Evolutionary conservation across 495 filamentous ascomycete species (phyloP).

Genomic region (Aspergillus indologenus): DNA sequence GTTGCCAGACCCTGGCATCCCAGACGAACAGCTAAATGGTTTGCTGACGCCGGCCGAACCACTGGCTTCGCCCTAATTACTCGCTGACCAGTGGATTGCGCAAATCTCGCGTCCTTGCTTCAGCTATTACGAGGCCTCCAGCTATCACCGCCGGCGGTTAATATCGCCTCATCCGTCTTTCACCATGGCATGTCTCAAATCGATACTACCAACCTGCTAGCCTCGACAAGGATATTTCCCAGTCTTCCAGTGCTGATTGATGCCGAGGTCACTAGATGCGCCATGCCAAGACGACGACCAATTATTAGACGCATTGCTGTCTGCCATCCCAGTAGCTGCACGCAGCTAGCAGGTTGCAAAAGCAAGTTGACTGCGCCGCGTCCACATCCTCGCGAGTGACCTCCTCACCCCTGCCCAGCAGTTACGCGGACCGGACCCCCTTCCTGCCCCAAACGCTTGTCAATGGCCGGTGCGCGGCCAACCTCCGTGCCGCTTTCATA

Average conservation of each 20-base stretch:
- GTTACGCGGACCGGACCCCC: not conserved
- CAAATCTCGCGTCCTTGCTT: not conserved
- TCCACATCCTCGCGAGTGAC: constrained; percentile 20
- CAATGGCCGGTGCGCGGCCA: constrained; percentile 15
- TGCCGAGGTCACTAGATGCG: constrained; percentile 22
- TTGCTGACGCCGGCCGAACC: not conserved
- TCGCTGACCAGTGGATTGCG: not conserved
- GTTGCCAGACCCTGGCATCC: not conserved
- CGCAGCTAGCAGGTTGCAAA: constrained; percentile 15
- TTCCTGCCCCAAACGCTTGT: constrained; percentile 1
- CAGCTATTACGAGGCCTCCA: not conserved
- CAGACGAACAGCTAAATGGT: not conserved
- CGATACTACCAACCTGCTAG: not conserved
- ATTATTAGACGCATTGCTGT: constrained; percentile 11
- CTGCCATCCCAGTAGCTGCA: constrained; percentile 11
- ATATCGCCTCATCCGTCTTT: not conserved
- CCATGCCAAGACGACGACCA: constrained; percentile 38
- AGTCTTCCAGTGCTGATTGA: not conserved
- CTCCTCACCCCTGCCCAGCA: constrained; percentile 8
- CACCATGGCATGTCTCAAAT: not conserved
- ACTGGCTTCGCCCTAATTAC: not conserved
- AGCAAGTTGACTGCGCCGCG: constrained; percentile 35
- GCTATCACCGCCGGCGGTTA: not conserved
- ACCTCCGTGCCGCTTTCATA: not conserved
- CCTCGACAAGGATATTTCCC: not conserved